A percentile compares a stretch with the other conserved stretches of the same genome.
These are phyloP conservation scores for Gorgonomyces haynaldii DNA, from an alignment of 192 early-diverging fungal genomes.

Conservation along the genomic window DNA sequence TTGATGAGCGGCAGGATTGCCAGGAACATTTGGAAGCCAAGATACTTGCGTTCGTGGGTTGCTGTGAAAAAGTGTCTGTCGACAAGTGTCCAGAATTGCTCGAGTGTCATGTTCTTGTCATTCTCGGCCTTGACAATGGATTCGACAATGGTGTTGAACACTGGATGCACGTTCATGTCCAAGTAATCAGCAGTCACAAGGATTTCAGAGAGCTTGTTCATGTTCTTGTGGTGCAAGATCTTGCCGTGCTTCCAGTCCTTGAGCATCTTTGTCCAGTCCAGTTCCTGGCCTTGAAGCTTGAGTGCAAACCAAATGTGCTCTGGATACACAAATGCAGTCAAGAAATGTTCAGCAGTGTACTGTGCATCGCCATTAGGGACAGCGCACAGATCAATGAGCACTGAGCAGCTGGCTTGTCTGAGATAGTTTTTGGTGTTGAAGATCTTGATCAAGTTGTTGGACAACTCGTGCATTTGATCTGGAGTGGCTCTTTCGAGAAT, in stretches of 20 bases:
- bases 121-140: neutral
- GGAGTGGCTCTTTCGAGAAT: slow-evolving; percentile 54
- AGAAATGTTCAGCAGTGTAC: slow-evolving; percentile 6
- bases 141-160: slow-evolving; percentile 3
- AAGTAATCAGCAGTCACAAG: slow-evolving; percentile 13
- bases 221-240: slow-evolving; percentile 19
- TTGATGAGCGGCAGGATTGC: slow-evolving; percentile 45
- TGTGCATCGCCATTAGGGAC: too few species aligned
- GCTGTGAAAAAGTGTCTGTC: slow-evolving; percentile 70
- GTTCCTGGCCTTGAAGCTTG: slow-evolving; percentile 12
- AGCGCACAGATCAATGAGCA: slow-evolving; percentile 50
- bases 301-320: slow-evolving; percentile 45
- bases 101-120: slow-evolving; percentile 39
- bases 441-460: slow-evolving; percentile 54
- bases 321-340: slow-evolving; percentile 16
- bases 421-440: slow-evolving; percentile 69
- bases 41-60: slow-evolving; percentile 74
- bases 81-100: slow-evolving; percentile 73
- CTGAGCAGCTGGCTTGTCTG: slow-evolving; percentile 61
- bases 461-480: slow-evolving; percentile 62
- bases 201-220: slow-evolving; percentile 15
- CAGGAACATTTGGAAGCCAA: slow-evolving; percentile 79
- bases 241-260: slow-evolving; percentile 15
- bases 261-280: slow-evolving; percentile 13
- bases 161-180: slow-evolving; percentile 5